Conservation (phyloP, 805 yeast genomes). For the Yarrowia porcina region DNA sequence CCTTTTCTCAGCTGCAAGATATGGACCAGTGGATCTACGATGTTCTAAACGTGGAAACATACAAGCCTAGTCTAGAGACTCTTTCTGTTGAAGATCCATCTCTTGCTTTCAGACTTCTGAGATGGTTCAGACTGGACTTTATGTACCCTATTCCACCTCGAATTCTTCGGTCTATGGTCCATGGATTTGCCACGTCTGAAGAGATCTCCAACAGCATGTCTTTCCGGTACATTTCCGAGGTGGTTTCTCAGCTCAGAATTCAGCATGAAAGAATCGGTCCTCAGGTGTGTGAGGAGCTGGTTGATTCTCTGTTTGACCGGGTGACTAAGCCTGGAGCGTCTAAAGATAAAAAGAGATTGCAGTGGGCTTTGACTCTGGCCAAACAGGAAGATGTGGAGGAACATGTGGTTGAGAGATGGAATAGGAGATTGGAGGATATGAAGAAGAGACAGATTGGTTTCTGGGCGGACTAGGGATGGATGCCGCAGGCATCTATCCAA, state of each 20-base stretch:
- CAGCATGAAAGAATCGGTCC: neutral
- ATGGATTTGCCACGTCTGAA: neutral
- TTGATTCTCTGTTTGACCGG: constrained; percentile 7
- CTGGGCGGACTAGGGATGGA: neutral
- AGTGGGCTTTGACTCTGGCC: constrained; percentile 18
- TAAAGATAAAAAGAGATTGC: neutral
- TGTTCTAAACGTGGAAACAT: neutral
- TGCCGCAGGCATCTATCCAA: too few species aligned
- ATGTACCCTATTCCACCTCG: neutral
- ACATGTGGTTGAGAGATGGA: constrained; percentile 6
- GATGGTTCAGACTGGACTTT: constrained; percentile 19
- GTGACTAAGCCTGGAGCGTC: constrained; percentile 8
- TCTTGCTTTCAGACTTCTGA: neutral
- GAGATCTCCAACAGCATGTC: constrained; percentile 6
- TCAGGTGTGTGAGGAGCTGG: constrained; percentile 2
- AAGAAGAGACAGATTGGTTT: neutral
- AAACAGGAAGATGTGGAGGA: constrained; percentile 14
- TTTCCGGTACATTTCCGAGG: constrained; percentile 23
- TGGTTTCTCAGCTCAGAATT: constrained; percentile 1
- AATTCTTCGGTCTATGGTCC: neutral
- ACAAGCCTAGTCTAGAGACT: neutral
- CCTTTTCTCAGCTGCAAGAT: neutral
- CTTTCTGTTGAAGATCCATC: neutral
- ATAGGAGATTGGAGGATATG: constrained; percentile 2
- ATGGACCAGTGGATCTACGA: constrained; percentile 22